Base-by-base conservation (phyloP, 2,329 filamentous ascomycete species). In the Stemphylium vesicarium region DNA sequence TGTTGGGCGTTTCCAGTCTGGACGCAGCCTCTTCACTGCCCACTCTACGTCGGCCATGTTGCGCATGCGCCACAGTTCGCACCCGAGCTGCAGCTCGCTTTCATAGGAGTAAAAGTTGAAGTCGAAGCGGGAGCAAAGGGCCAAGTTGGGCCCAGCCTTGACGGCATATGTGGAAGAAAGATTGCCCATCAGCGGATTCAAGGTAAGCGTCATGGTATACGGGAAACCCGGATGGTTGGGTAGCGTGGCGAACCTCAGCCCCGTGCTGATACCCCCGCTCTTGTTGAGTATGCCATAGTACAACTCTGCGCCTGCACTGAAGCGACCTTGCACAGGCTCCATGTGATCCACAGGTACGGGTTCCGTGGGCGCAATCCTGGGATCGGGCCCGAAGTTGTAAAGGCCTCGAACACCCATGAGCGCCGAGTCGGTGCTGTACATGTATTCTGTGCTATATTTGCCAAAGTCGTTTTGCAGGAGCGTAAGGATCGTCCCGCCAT, bases 91-190 rank as follows among this genome's bases (percentile, higher is more conserved):
- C 81, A 96, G 89, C 54, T 95, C 90, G 71, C 92, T 96, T 79
- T 99, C 95, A 79, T 97, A 99, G 73, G 92, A 96, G 78, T 97
- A 98, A 44, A 97, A 90, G 70, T 99, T 99, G 78, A 99, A 99
- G 71, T 96, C 92, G 78, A 98, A 94, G 44, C 90, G 87, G 18
- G 92, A 96, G 60, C 92, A 95, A 44, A 99, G 84, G 10, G 92
- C 90, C 64, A 96, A 85, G 67, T 92, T 87, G 31, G 85, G 85
- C 3, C 92, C 92, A 2, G 94, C 94, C 69, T 91, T 89, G 42
- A 98, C 91, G 0, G 95, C 91, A 74, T 99, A 99, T 13, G 88
- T 96, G 32, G 92, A 91, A 53, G 90, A 93, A 56, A 99, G 83
- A 70, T 91, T 96, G 15, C 95, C 95, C 86, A 97, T 97, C 43